Conservation (phyloP, 805 yeast species). For the Zygosaccharomyces bisporus region DNA sequence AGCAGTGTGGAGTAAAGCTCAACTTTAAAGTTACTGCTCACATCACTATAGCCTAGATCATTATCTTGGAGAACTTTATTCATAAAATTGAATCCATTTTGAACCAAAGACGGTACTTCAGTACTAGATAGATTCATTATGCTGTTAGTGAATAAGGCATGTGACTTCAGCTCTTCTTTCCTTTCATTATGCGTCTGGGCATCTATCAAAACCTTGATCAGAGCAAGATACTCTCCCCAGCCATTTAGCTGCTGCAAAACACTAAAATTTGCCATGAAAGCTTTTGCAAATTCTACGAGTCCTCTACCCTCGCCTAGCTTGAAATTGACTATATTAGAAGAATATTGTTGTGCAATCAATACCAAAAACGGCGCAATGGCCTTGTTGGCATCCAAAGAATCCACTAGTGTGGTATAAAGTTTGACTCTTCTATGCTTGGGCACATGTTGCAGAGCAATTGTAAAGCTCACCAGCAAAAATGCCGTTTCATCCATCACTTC, state of each 20-base stretch:
- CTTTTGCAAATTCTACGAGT: constrained; percentile 64
- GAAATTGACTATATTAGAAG: constrained; percentile 49
- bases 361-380: constrained; percentile 72
- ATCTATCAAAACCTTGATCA: constrained; percentile 41
- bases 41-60: constrained; percentile 27
- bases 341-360: constrained; percentile 76
- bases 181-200: constrained; percentile 33
- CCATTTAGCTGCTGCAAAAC: constrained; percentile 65
- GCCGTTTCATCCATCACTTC: constrained; percentile 65
- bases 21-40: constrained; percentile 43
- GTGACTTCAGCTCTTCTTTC: constrained; percentile 42
- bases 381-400: constrained; percentile 63
- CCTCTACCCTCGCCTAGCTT: constrained; percentile 64
- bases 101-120: constrained; percentile 48
- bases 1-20: constrained; percentile 51
- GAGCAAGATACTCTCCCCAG: constrained; percentile 45
- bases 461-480: constrained; percentile 80
- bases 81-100: constrained; percentile 53
- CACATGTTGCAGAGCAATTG: constrained; percentile 91
- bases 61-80: constrained; percentile 46
- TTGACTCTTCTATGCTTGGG: constrained; percentile 94
- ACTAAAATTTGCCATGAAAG: constrained; percentile 64
- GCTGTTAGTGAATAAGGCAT: constrained; percentile 62
- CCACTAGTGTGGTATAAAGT: constrained; percentile 71
- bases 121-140: constrained; percentile 47